A percentile compares a stretch with the other conserved stretches of the same genome.
Evolutionary conservation across 805 yeast species (phyloP).

Genomic region (Yarrowia sp.): DNA sequence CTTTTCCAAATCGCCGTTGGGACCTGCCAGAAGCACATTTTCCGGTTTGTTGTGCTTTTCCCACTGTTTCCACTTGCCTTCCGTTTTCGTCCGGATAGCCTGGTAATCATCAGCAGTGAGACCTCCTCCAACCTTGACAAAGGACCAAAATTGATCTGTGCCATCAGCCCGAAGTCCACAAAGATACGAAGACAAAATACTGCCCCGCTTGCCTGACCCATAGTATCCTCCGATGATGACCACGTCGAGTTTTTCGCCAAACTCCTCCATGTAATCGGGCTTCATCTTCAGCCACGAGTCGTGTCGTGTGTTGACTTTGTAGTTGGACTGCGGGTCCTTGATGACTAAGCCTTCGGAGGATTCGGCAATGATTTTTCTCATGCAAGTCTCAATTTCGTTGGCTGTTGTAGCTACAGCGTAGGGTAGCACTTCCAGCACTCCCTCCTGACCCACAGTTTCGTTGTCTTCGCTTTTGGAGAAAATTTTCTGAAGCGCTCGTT

Average conservation of each 20-base stretch:
- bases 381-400: conserved; percentile 61
- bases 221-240: conserved; percentile 79
- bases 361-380: conserved; percentile 63
- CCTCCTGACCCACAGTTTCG: conserved; percentile 54
- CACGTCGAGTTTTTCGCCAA: conserved; percentile 86
- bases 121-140: conserved; percentile 87
- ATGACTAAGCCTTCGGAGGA: conserved; percentile 83
- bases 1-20: conserved; percentile 46
- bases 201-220: conserved; percentile 62
- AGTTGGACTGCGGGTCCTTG: conserved; percentile 66
- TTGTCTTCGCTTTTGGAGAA: conserved; percentile 31
- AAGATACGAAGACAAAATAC: conserved; percentile 59
- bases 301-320: conserved; percentile 65
- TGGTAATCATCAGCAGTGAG: conserved; percentile 68
- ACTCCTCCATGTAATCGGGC: conserved; percentile 86
- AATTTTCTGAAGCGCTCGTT: conserved; percentile 53
- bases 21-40: conserved; percentile 42
- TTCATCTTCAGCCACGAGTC: conserved; percentile 86
- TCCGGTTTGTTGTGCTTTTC: conserved; percentile 42
- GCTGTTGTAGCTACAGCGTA: conserved; percentile 55
- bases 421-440: conserved; percentile 45
- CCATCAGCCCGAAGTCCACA: conserved; percentile 68
- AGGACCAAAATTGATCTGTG: conserved; percentile 61
- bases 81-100: conserved; percentile 62
- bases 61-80: conserved; percentile 65